These are phyloP conservation scores for Umbelopsis vinacea DNA, from an alignment of 192 early-diverging fungal genomes.

Conservation along the genomic window DNA sequence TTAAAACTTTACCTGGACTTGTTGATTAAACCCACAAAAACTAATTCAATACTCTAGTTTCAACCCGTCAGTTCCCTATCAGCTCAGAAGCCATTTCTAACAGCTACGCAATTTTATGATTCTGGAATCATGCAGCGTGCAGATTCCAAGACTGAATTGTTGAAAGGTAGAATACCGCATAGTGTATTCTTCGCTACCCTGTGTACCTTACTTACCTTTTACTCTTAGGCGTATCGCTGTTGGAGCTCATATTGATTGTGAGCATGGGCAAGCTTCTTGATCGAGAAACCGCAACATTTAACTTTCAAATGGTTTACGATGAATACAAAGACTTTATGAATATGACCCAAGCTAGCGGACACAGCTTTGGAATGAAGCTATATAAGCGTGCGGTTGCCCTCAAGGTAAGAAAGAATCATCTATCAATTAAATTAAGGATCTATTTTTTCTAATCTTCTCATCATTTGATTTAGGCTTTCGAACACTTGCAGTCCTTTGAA, in stretches of 20 bases:
- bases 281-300: constrained; percentile 72
- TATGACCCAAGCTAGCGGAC: constrained; percentile 51
- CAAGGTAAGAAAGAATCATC: constrained; percentile 55
- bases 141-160: constrained; percentile 57
- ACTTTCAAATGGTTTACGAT: constrained; percentile 95
- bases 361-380: constrained; percentile 65
- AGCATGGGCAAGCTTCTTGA: constrained; percentile 75
- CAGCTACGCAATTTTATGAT: constrained; percentile 40
- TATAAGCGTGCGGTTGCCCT: constrained; percentile 81
- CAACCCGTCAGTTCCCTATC: constrained; percentile 48
- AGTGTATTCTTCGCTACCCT: neutral
- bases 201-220: neutral
- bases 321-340: constrained; percentile 88
- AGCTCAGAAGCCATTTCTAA: constrained; percentile 41
- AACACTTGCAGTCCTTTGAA: constrained; percentile 73
- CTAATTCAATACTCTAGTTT: constrained; percentile 37
- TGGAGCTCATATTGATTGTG: constrained; percentile 81
- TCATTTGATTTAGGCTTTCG: constrained; percentile 66
- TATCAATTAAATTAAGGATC: neutral
- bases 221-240: constrained; percentile 66
- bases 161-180: constrained; percentile 42
- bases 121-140: constrained; percentile 48
- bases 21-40: neutral
- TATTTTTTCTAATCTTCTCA: neutral
- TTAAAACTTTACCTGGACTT: neutral